Base-by-base conservation (phyloP, 345 rosid genomes). In the Trapa bicornis region DNA sequence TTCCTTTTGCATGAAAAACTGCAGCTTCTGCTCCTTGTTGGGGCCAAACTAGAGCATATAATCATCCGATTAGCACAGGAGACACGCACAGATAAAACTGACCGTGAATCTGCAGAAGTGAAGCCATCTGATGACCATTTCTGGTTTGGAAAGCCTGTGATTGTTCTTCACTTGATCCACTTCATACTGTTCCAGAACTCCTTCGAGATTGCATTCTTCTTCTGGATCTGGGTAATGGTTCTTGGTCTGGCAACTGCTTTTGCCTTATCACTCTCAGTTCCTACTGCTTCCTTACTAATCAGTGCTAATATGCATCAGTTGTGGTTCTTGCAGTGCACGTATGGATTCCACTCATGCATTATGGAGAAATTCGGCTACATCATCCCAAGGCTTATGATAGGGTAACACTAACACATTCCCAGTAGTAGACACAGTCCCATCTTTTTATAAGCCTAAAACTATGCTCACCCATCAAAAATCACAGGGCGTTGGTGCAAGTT, bases 161-260 rank as follows among this genome's bases (percentile, higher is more conserved):
- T 80, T 61, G 70, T 89, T 53, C 89, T 82, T 36, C 61, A 78
- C 74, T 81, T 92, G 80, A 86, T 92, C 72, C 92, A 92, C 74
- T 89, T 92, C 72, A 82, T 89, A 72, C 80, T 87, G 52, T 92
- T 92, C 70, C 98, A 92, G 48, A 91, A 89, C 66, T 75, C 96
- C 14, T 91, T 91, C 66, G 97, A 89, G 78, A 79, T 87, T 37
- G 96, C 92, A 37, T 91, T 91, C 81, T 89, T 88, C 85, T 84
- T 89, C 75, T 91, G 96, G 96, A 84, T 91, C 32, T 77, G 68
- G 97, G 96, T 89, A 77, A 74, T 75, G 54, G 13, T 47, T 29
- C 37, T 35, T 10, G 37, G 33, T 2, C 63, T 66, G n/a, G 2
- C 37, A 54, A n/a, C n/a, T n/a, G 60, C 60, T 54, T 22, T 8